Evolutionary conservation across 2,329 filamentous ascomycete genomes (phyloP), one percentile per base, ranked within the genome.

Genomic region (Aspergillus niger): DNA sequence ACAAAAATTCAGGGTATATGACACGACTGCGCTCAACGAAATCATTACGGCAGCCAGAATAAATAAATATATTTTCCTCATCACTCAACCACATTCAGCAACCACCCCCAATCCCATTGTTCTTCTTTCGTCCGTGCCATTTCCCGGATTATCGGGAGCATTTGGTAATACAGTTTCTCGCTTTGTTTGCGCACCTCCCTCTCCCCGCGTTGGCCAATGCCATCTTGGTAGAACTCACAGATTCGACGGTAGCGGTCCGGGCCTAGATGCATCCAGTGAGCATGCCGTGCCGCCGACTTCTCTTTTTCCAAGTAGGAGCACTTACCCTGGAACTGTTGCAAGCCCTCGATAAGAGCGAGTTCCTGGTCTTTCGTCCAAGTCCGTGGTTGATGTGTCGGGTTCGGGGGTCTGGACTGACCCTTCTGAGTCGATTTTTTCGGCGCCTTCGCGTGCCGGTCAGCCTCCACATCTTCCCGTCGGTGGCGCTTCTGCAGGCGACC

Each of bases 161-260:
- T 57, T 13, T 41, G 41, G 24, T 64, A 51, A 50, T 59, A 56
- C 13, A 68, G 28, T 28, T 63, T 47, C 39, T 50, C 54, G 22
- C 67, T 63, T 44, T 72, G 63, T 5, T 57, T 52, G n/a, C 65
- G 67, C 1, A 69, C 55, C 36, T 69, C 65, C 4, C 43, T 32
- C 28, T 63, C 44, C 10, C 62, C 65, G n/a, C 67, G 67, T 17
- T 60, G 57, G 3, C 49, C 49, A 5, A 69, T 59, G 36, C 53
- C 43, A 13, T 59, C 32, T 24, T 55, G 32, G 53, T 55, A 72
- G 30, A 58, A 55, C 10, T 62, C 48, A 3, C 70, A 44, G 24
- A 74, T 74, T n/a, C 58, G 60, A 50, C 62, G 26, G 49, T 72
- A 75, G 32, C 72, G 71, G 20, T 67, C 61, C 2, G 52, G 51